Evolutionary conservation across 345 rosid species (phyloP).

Genomic region (Corchorus olitorius): DNA sequence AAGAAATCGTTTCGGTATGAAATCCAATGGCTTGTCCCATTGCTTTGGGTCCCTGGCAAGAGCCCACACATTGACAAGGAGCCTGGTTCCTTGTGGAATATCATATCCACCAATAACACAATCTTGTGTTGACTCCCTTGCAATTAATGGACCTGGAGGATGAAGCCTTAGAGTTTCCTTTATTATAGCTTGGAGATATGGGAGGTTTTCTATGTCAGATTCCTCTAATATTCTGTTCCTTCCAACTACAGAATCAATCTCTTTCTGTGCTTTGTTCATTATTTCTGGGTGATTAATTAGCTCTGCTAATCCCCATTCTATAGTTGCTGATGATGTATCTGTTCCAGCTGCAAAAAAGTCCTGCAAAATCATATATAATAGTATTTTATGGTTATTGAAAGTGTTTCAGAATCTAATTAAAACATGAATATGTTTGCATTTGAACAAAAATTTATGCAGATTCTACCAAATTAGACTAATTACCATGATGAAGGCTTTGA

Average conservation of each 20-base stretch:
- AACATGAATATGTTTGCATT: neutral
- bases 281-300: constrained; percentile 63
- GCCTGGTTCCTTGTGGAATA: constrained; percentile 56
- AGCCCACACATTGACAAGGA: constrained; percentile 58
- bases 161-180: constrained; percentile 75
- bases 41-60: constrained; percentile 51
- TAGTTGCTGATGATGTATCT: constrained; percentile 50
- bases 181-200: constrained; percentile 59
- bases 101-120: constrained; percentile 41
- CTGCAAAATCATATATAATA: constrained; percentile 27
- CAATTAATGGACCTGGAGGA: constrained; percentile 58
- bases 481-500: constrained; percentile 82
- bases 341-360: constrained; percentile 57
- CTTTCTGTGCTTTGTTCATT: constrained; percentile 55
- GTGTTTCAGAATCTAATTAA: too few species aligned
- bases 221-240: constrained; percentile 52
- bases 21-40: constrained; percentile 58
- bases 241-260: constrained; percentile 62
- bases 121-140: constrained; percentile 49
- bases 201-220: constrained; percentile 59
- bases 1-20: constrained; percentile 65
- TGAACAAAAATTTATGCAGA: neutral
- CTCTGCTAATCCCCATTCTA: constrained; percentile 78
- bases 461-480: neutral
- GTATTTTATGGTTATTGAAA: too few species aligned